Conservation (phyloP, 345 rosid genomes). For the Passiflora organensis region DNA sequence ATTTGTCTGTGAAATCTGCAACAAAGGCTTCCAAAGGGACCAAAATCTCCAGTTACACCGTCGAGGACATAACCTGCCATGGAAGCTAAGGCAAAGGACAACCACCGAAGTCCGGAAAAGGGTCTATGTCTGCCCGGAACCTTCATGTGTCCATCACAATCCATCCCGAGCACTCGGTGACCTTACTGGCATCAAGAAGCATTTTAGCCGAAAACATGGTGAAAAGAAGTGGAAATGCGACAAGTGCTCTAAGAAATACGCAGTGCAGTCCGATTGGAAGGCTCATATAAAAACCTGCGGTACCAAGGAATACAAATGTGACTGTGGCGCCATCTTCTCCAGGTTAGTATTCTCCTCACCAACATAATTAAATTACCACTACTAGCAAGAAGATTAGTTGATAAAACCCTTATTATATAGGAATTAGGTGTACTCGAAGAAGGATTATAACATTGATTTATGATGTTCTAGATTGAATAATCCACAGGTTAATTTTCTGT, state of each 20-base stretch:
- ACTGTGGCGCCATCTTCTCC: conserved; percentile 56
- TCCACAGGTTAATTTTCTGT: not conserved
- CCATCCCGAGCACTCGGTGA: conserved; percentile 65
- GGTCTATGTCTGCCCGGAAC: conserved; percentile 63
- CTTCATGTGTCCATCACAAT: conserved; percentile 52
- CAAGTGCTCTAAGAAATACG: conserved; percentile 60
- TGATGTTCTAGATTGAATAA: not conserved
- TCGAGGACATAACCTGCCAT: conserved; percentile 35
- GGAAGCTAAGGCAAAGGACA: conserved; percentile 33
- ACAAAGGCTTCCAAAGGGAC: conserved; percentile 28
- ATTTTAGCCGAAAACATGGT: conserved; percentile 60
- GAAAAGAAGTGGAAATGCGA: conserved; percentile 71
- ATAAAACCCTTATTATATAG: too few relatives aligned
- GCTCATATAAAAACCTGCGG: conserved; percentile 71
- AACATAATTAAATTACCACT: too few relatives aligned
- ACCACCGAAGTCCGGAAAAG: conserved; percentile 26
- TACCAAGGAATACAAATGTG: conserved; percentile 60
- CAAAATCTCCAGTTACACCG: conserved; percentile 29
- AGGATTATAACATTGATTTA: conserved; percentile 5
- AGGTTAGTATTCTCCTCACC: conserved; percentile 28
- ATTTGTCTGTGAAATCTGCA: conserved; percentile 27
- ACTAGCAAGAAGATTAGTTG: too few relatives aligned
- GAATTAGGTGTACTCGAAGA: too few relatives aligned
- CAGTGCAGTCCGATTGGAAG: conserved; percentile 62
- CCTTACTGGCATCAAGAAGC: conserved; percentile 72